These are phyloP conservation scores for Aleurites moluccanus DNA, from an alignment of 441 rosid species.

Conservation along the genomic window DNA sequence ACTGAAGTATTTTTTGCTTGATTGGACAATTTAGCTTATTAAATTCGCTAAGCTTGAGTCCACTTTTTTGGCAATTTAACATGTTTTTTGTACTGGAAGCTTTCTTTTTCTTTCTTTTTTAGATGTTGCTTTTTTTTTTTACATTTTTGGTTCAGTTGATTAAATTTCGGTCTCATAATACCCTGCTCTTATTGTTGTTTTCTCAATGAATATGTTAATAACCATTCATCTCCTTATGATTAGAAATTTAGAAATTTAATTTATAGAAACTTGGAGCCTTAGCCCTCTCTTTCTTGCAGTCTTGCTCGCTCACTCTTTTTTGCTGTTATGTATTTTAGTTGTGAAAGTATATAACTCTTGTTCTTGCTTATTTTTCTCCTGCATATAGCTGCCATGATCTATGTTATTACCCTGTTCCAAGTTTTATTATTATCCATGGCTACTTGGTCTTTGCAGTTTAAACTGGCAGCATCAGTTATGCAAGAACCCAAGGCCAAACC, in stretches of 20 bases:
- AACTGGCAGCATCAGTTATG: conserved; percentile 94
- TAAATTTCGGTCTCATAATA: background rate
- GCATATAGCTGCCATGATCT: conserved; percentile 14
- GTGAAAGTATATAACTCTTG: background rate
- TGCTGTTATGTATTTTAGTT: background rate
- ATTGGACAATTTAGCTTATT: background rate
- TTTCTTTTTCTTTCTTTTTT: background rate
- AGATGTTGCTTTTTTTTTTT: background rate
- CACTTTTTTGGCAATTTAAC: background rate
- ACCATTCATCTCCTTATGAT: background rate
- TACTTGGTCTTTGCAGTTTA: conserved; percentile 51
- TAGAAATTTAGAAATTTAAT: background rate
- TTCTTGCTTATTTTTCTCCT: background rate
- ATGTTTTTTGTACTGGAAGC: background rate
- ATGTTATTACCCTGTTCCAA: background rate
- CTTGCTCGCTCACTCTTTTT: background rate
- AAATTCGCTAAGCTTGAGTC: background rate
- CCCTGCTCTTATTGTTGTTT: background rate
- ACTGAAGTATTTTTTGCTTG: background rate
- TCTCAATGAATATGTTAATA: background rate
- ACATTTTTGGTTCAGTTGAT: background rate
- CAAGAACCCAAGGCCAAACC: conserved; percentile 84
- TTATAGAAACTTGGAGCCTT: background rate
- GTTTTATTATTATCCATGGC: conserved; percentile 17
- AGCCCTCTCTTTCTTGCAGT: background rate